Evolutionary conservation across 495 filamentous ascomycete genomes (phyloP).

Genomic region (Neurospora sp.): DNA sequence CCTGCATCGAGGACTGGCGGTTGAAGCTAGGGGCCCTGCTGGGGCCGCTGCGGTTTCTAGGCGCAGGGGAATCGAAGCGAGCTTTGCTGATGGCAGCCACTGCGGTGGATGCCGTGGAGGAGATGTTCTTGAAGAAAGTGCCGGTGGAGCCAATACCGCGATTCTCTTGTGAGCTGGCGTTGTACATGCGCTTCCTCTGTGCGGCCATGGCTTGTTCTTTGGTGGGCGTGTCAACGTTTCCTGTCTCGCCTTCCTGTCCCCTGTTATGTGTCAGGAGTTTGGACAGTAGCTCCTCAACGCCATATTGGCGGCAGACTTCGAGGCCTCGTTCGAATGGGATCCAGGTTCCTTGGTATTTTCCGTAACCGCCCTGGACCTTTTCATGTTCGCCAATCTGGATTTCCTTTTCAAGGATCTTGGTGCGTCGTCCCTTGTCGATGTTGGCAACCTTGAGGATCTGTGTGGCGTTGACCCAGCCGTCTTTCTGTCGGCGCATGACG

Average conservation of each 20-base stretch:
- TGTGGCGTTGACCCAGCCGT: constrained; percentile 92
- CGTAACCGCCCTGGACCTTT: constrained; percentile 96
- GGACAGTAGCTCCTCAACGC: constrained; percentile 76
- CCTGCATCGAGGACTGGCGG: constrained; percentile 53
- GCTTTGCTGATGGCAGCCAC: constrained; percentile 94
- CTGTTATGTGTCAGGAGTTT: constrained; percentile 86
- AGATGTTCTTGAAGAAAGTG: constrained; percentile 95
- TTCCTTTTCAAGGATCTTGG: constrained; percentile 95
- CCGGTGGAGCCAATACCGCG: constrained; percentile 57
- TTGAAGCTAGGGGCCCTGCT: constrained; percentile 42
- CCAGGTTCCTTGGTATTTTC: constrained; percentile 98
- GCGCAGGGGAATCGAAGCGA: constrained; percentile 76
- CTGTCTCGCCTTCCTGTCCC: constrained; percentile 60
- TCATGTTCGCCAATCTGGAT: constrained; percentile 93
- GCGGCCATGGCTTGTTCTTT: constrained; percentile 99
- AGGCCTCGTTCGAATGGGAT: constrained; percentile 84
- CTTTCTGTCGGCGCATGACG: constrained; percentile 86
- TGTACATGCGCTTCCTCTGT: constrained; percentile 84
- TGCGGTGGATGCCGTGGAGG: constrained; percentile 79
- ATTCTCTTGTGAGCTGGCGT: constrained; percentile 53
- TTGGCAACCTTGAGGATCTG: constrained; percentile 95
- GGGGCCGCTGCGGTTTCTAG: constrained; percentile 43
- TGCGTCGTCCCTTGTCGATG: constrained; percentile 91
- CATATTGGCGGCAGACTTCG: constrained; percentile 87
- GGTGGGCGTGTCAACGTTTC: constrained; percentile 78